Evolutionary conservation across 805 yeast species (phyloP), one percentile per base, ranked within the genome.

Genomic region (Starmerella powellii): DNA sequence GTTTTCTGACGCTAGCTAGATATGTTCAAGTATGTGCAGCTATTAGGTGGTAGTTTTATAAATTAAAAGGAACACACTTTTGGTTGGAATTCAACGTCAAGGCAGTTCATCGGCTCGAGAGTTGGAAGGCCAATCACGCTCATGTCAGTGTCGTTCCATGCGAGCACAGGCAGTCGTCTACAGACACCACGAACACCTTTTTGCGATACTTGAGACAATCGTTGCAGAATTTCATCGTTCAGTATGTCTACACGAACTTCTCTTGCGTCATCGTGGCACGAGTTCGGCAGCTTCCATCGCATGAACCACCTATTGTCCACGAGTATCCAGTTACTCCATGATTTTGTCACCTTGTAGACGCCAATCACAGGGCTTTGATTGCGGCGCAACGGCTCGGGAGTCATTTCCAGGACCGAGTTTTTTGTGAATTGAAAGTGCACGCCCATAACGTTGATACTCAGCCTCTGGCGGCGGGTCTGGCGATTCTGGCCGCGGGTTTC

Each of bases 291-390:
- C 32, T 34, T 39, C 52, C 54, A 54, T 2, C 57, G 41, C 20
- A 54, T 17, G 45, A 44, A 49, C 44, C 49, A 52, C 20, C 57
- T 40, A 24, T 50, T 40, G 30, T 54, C 57, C 1, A 54, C 11
- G 4, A 46, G 31, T 3, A 21, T 23, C 56, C 53, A 52, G 1
- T 38, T 33, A 28, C 52, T 42, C 56, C 55, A 52, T 6, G 23
- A 31, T 1, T 30, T 21, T 1, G 46, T 38, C 1, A 52, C 53
- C 3, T 20, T 13, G 42, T 19, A 39, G 2, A 42, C 36, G 8
- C 38, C 34, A 2, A 28, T 8, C 3, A 12, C 18, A 16, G 17
- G 2, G 15, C 19, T 28, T 11, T 41, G 37, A 10, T n/a, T 16
- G 6, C 37, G 19, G 3, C 52, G 43, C 6, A 38, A 38, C 6